Evolutionary conservation across 371 early-diverging fungal genomes (phyloP).

Genomic region (Dinochytrium kinnereticum): DNA sequence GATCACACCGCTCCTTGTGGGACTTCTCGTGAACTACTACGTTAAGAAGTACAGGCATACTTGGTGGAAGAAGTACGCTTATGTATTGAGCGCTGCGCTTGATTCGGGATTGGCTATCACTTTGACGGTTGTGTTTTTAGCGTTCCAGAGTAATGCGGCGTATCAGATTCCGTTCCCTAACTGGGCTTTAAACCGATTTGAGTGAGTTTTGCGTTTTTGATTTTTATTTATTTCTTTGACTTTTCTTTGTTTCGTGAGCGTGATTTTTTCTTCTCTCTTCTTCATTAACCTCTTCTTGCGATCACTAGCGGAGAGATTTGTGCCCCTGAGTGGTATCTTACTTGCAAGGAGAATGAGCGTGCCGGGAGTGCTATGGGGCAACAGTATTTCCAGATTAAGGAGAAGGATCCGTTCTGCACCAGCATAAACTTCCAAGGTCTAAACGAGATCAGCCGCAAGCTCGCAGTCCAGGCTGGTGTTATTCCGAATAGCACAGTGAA

Average conservation of each 20-base stretch:
- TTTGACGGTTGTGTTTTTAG: background rate
- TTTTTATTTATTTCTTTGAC: background rate
- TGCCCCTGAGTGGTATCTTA: conserved; percentile 20
- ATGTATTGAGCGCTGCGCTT: conserved; percentile 5
- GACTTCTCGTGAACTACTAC: conserved; percentile 8
- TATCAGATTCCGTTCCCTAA: conserved; percentile 6
- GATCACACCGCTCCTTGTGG: conserved; percentile 9
- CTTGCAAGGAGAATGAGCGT: conserved; percentile 13
- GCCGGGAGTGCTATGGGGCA: background rate
- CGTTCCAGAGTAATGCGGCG: background rate
- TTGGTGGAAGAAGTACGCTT: conserved; percentile 21
- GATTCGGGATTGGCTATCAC: background rate
- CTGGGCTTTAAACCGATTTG: background rate
- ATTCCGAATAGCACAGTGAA: too few relatives aligned
- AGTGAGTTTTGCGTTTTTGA: background rate
- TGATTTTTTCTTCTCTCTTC: too few relatives aligned
- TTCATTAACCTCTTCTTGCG: background rate
- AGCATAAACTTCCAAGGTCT: background rate
- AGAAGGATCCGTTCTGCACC: background rate
- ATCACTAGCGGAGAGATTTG: conserved; percentile 25
- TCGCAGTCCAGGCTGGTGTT: too few relatives aligned
- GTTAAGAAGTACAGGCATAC: background rate
- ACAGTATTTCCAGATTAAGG: background rate
- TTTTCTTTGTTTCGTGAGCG: too few relatives aligned
- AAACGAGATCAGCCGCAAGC: too few relatives aligned